A percentile compares a stretch with the other conserved stretches of the same genome.
Conservation (phyloP, 768 basidiomycete genomes). For the Phylloporus rhodoxanthus region DNA sequence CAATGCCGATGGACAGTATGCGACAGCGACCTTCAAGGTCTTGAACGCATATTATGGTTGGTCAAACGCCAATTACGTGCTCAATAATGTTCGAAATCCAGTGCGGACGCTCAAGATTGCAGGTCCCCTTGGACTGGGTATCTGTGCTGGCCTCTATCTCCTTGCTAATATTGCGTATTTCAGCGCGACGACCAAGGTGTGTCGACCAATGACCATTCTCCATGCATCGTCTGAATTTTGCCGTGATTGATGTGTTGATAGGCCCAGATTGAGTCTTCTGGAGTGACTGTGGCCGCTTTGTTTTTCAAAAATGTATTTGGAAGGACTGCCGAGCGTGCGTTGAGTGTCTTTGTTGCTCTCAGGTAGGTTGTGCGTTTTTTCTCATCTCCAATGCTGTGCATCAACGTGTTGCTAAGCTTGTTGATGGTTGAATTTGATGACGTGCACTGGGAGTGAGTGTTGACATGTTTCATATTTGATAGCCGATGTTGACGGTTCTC, state of each 20-base stretch:
- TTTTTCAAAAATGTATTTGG: constrained; percentile 61
- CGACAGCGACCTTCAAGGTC: constrained; percentile 57
- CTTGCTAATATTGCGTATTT: constrained; percentile 58
- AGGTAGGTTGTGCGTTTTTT: constrained; percentile 32
- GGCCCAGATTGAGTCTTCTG: constrained; percentile 42
- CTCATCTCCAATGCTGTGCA: neutral
- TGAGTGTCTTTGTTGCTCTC: constrained; percentile 54
- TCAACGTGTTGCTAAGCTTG: neutral
- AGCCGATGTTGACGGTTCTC: constrained; percentile 1
- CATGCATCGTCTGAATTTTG: no score
- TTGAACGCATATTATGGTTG: constrained; percentile 45
- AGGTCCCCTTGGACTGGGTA: constrained; percentile 50
- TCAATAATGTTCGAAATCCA: constrained; percentile 57
- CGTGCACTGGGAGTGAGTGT: constrained; percentile 32
- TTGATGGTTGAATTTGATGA: neutral
- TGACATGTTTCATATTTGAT: neutral
- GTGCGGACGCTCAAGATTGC: constrained; percentile 58
- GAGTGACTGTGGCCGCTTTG: constrained; percentile 53
- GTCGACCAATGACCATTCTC: neutral
- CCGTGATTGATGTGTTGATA: no score
- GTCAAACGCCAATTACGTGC: constrained; percentile 53
- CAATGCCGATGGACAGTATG: constrained; percentile 38
- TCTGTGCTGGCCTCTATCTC: constrained; percentile 48
- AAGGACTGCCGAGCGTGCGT: constrained; percentile 42
- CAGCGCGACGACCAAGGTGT: constrained; percentile 29